A percentile compares a stretch with the other conserved stretches of the same genome.
Evolutionary conservation across 139 green algal genomes (phyloP).

Genomic region (Deuterostichococcus epilithicus): DNA sequence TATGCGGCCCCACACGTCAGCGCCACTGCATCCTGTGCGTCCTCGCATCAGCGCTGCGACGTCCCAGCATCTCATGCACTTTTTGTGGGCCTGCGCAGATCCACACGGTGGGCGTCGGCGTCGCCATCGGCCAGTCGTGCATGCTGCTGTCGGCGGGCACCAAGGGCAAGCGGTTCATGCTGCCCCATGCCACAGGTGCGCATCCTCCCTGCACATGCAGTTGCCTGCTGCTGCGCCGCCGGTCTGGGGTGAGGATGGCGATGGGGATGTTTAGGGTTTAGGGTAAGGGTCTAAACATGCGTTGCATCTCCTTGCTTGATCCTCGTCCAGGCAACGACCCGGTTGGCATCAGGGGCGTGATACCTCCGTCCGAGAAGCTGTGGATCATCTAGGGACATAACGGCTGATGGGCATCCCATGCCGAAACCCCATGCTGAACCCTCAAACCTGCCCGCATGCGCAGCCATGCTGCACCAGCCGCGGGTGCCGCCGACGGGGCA

Average conservation of each 20-base stretch:
- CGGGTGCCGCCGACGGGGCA: constrained; percentile 88
- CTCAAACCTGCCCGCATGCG: not conserved
- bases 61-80: not conserved
- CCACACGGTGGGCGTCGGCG: constrained; percentile 52
- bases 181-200: constrained; percentile 71
- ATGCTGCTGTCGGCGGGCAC: constrained; percentile 77
- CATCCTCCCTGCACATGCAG: not conserved
- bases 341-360: too few species aligned
- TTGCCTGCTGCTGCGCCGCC: too few species aligned
- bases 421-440: not conserved
- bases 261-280: too few species aligned
- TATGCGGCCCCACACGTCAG: too few species aligned
- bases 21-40: not conserved
- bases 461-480: constrained; percentile 98
- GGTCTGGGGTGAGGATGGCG: too few species aligned
- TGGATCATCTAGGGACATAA: too few species aligned
- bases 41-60: not conserved
- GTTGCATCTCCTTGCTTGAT: too few species aligned
- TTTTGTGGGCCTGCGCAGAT: constrained; percentile 7
- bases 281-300: too few species aligned
- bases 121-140: constrained; percentile 73
- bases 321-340: too few species aligned
- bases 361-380: too few species aligned
- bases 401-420: not conserved
- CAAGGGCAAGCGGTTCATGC: constrained; percentile 84